Evolutionary conservation across 257 asterid genomes (phyloP).

Genomic region (Thymus quinquecostatus): DNA sequence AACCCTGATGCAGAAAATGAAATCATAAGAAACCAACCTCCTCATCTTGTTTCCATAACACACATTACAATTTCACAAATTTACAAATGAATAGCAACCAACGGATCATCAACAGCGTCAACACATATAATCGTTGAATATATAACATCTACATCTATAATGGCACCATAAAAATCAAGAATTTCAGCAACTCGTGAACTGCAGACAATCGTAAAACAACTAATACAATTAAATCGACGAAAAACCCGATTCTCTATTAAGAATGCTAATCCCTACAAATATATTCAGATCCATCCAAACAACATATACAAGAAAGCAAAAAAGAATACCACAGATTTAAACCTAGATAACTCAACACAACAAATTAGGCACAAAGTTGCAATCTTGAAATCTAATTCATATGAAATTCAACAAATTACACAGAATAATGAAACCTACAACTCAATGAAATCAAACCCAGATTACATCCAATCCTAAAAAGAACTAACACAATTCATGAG

Average conservation of each 20-base stretch:
- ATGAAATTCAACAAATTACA: constrained; percentile 18
- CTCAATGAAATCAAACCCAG: constrained; percentile 1
- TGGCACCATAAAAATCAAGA: constrained; percentile 16
- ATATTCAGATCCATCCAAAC: constrained; percentile 41
- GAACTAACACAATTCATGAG: constrained; percentile 2
- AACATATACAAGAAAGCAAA: background rate
- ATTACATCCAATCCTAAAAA: no score
- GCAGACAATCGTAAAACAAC: background rate
- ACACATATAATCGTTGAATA: background rate
- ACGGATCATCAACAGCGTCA: background rate
- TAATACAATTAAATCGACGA: background rate
- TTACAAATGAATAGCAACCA: constrained; percentile 4
- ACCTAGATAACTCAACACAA: constrained; percentile 24
- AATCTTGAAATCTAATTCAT: constrained; percentile 2
- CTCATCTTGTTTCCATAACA: no score
- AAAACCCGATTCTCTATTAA: background rate
- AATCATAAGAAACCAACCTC: constrained; percentile 16
- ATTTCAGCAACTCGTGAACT: constrained; percentile 11
- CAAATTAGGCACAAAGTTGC: constrained; percentile 28
- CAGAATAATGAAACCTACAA: constrained; percentile 27
- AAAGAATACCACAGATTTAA: no score
- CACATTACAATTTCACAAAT: background rate
- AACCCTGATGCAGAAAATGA: constrained; percentile 38
- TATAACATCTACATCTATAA: background rate
- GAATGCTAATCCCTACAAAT: background rate